phyloP scores from a whole-genome alignment of 2,329 filamentous ascomycete genomes.

The Penicillium frequentans region DNA sequence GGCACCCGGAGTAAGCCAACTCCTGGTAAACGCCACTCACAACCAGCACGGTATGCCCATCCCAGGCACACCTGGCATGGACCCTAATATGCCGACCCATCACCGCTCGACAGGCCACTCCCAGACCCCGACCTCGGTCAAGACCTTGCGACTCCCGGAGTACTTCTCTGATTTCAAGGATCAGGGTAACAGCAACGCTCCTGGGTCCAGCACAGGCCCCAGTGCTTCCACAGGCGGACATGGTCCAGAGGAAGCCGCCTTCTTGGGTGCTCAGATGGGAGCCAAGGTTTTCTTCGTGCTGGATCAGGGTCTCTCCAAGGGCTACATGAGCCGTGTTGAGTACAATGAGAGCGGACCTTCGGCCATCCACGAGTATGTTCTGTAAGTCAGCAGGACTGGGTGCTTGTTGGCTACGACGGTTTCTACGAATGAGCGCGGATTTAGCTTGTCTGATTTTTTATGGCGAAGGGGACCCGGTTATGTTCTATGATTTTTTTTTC shows the following conservation, averaged over 20 bases:
- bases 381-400: constrained; percentile 26
- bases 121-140: constrained; percentile 82
- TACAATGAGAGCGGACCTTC: constrained; percentile 67
- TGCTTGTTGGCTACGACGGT: constrained; percentile 5
- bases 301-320: constrained; percentile 66
- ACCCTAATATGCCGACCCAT: constrained; percentile 39
- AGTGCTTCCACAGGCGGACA: constrained; percentile 43
- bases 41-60: constrained; percentile 40
- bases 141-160: constrained; percentile 72
- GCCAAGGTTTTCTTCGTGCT: constrained; percentile 72
- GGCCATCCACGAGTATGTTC: constrained; percentile 60
- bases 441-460: background rate
- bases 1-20: constrained; percentile 73
- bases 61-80: constrained; percentile 37
- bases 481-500: constrained; percentile 7
- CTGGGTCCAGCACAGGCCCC: constrained; percentile 33
- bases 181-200: constrained; percentile 47
- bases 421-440: constrained; percentile 14
- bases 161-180: constrained; percentile 93
- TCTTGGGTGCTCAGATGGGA: constrained; percentile 84
- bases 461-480: constrained; percentile 12
- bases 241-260: constrained; percentile 76
- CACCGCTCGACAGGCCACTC: constrained; percentile 63
- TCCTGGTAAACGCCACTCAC: constrained; percentile 82
- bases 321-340: constrained; percentile 67